Percentiles rank a stretch among this genome's conserved stretches.
Conservation (phyloP, 352 stramenopile genomes). For the Pythium periplocum region DNA sequence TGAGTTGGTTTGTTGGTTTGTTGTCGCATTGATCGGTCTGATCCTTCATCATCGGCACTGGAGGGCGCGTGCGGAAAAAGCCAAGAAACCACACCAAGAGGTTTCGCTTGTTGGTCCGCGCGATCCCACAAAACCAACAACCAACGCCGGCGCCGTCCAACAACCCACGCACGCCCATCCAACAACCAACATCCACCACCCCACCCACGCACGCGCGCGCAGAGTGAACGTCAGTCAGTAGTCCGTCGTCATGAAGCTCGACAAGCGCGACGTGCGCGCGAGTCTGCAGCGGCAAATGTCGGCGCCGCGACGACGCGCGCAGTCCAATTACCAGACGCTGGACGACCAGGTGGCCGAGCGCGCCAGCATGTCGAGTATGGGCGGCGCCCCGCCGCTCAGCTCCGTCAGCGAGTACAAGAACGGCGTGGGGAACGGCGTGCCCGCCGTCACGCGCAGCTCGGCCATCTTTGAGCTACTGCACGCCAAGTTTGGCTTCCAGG, state of each 20-base stretch:
- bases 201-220: too few relatives aligned
- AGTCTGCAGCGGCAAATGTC: constrained; percentile 21
- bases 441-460: constrained; percentile 19
- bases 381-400: neutral
- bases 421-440: constrained; percentile 13
- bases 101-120: too few relatives aligned
- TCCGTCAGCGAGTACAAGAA: constrained; percentile 9
- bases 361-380: constrained; percentile 27
- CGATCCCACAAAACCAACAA: neutral
- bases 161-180: too few relatives aligned
- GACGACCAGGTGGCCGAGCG: constrained; percentile 51
- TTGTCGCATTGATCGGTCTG: too few relatives aligned
- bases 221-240: neutral
- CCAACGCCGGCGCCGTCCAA: too few relatives aligned
- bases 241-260: constrained; percentile 1
- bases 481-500: constrained; percentile 84
- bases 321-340: constrained; percentile 80
- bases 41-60: too few relatives aligned
- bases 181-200: too few relatives aligned
- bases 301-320: constrained; percentile 38
- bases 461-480: constrained; percentile 80
- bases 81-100: too few relatives aligned
- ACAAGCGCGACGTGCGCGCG: constrained; percentile 7
- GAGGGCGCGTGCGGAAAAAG: too few relatives aligned
- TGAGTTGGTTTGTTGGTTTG: too few relatives aligned